These are phyloP conservation scores for Phytophthora rubi DNA, from an alignment of 352 stramenopile genomes.

Conservation along the genomic window DNA sequence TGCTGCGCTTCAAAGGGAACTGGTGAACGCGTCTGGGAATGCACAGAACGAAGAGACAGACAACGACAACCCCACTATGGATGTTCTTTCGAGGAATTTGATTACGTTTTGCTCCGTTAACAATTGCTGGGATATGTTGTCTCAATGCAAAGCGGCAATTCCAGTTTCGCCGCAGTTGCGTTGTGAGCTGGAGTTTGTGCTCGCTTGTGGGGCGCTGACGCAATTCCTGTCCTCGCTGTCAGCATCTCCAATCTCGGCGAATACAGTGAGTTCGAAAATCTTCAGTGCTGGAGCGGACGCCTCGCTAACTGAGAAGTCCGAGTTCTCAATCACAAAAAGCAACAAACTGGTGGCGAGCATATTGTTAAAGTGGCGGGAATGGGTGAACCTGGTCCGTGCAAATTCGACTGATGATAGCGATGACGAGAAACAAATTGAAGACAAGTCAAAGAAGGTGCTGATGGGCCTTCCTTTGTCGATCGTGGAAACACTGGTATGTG, in stretches of 20 bases:
- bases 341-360: conserved; percentile 59
- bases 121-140: conserved; percentile 61
- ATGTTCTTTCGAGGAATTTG: conserved; percentile 44
- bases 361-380: conserved; percentile 49
- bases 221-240: conserved; percentile 55
- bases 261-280: conserved; percentile 13
- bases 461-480: conserved; percentile 69
- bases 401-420: neutral
- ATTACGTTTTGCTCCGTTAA: conserved; percentile 62
- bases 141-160: conserved; percentile 39
- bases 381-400: conserved; percentile 20
- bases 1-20: conserved; percentile 37
- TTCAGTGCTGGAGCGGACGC: conserved; percentile 8
- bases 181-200: conserved; percentile 54
- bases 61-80: conserved; percentile 1
- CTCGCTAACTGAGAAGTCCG: conserved; percentile 25
- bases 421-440: conserved; percentile 22
- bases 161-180: conserved; percentile 29
- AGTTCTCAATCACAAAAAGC: conserved; percentile 50
- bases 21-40: conserved; percentile 10
- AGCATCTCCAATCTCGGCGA: conserved; percentile 24
- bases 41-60: conserved; percentile 2
- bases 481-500: conserved; percentile 71
- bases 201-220: conserved; percentile 48
- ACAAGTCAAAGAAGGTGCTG: conserved; percentile 41